Evolutionary conservation across 768 basidiomycete species (phyloP).

Genomic region (Calocera viscosa): DNA sequence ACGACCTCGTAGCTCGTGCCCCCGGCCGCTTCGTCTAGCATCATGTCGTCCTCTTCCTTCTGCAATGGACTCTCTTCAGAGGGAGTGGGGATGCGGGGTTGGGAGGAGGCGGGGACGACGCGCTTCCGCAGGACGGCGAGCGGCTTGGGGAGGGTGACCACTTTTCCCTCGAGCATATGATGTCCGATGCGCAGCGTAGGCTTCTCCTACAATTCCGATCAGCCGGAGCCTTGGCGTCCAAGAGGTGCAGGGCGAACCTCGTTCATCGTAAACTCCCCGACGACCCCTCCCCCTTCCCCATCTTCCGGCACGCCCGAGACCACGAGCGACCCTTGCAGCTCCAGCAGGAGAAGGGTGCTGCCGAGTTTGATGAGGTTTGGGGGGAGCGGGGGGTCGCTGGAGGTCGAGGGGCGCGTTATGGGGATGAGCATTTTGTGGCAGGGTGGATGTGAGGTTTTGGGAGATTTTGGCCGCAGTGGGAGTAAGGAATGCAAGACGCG

Average conservation of each 20-base stretch:
- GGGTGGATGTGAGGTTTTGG: not conserved
- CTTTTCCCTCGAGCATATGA: conserved; percentile 80
- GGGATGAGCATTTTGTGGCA: conserved; percentile 49
- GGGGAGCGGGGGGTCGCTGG: conserved; percentile 37
- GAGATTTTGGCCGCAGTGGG: too few species aligned
- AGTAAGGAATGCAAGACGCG: too few species aligned
- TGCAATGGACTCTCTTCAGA: conserved; percentile 16
- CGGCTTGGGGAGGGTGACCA: conserved; percentile 63
- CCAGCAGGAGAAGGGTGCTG: conserved; percentile 69
- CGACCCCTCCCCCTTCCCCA: conserved; percentile 53
- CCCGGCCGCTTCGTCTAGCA: conserved; percentile 18
- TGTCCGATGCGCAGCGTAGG: conserved; percentile 74
- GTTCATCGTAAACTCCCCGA: conserved; percentile 64
- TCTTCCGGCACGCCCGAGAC: conserved; percentile 34
- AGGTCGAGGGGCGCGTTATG: conserved; percentile 32
- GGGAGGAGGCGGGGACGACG: conserved; percentile 4
- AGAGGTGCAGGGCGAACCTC: conserved; percentile 23
- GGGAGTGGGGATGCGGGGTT: conserved; percentile 21
- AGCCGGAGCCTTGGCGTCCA: too few species aligned
- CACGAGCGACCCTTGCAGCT: conserved; percentile 74
- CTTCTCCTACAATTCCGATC: too few species aligned
- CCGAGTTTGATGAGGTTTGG: conserved; percentile 58
- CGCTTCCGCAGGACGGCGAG: conserved; percentile 50
- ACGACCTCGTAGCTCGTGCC: conserved; percentile 46
- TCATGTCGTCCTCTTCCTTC: conserved; percentile 19